These are phyloP conservation scores for Coemansia sp. DNA, from an alignment of 192 early-diverging fungal species.

Conservation along the genomic window DNA sequence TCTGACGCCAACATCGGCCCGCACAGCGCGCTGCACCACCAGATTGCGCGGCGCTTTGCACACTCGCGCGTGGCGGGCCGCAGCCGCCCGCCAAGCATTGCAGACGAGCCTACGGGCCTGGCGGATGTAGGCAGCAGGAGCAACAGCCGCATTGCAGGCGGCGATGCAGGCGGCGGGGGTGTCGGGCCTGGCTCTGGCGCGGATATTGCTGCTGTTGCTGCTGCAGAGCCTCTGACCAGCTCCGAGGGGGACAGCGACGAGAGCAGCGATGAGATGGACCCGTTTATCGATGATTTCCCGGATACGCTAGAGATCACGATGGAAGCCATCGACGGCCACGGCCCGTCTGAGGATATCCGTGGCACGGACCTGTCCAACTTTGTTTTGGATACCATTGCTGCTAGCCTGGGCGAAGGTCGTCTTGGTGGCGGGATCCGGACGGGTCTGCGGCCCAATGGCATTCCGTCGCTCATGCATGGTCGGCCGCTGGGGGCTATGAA, in stretches of 20 bases:
- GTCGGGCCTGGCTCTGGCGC: background rate
- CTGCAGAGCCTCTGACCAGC: conserved; percentile 1
- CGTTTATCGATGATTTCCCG: conserved; percentile 24
- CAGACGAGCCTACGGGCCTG: background rate
- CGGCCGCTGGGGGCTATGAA: conserved; percentile 22
- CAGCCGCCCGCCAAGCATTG: conserved; percentile 11
- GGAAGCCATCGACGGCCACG: conserved; percentile 32
- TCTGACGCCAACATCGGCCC: conserved; percentile 17
- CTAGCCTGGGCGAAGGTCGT: conserved; percentile 4
- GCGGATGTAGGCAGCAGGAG: background rate
- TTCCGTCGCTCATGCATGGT: conserved; percentile 2
- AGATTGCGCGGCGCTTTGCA: background rate
- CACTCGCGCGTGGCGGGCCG: conserved; percentile 2
- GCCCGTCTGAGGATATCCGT: background rate
- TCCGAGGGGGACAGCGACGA: conserved; percentile 15
- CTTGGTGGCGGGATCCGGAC: background rate
- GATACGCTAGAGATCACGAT: conserved; percentile 36
- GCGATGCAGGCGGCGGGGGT: background rate
- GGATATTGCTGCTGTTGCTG: background rate
- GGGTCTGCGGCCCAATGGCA: conserved; percentile 1
- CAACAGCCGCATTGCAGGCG: conserved; percentile 2
- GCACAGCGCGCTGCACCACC: conserved; percentile 10
- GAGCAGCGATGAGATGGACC: conserved; percentile 26
- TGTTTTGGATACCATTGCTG: conserved; percentile 23
- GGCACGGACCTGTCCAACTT: conserved; percentile 14